Base-by-base conservation (phyloP, 345 rosid genomes). In the Lepidium sativum region DNA sequence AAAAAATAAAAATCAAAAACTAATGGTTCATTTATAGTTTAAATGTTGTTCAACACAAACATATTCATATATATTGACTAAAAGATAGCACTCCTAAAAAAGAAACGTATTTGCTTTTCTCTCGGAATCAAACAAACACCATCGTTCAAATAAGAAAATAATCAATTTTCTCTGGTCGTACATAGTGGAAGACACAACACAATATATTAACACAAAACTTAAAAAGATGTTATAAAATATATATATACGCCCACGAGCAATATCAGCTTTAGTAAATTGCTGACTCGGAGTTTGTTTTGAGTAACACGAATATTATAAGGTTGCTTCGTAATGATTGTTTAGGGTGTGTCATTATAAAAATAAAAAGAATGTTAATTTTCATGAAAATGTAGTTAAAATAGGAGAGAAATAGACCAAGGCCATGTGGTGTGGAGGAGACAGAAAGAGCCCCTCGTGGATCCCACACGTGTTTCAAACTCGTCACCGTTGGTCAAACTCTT, bases 111-210 rank as follows among this genome's bases (percentile, higher is more conserved):
- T 72, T 35, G 35, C 66, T 51, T 72, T 72, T 58, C 61, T 58
- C 11, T 16, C 47, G 47, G 62, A 65, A 72, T 58, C 60, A 41
- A 56, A 57, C 60, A 57, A 56, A 57, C 60, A 57, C 40, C 54
- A 12, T 47, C 16, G 25, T n/a, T 50, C 60, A 60, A 62, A 62
- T 52, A 60, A 31, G 12, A 25, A 25, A 23, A 55, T 11, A 25
- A 16, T 3, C 7, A 37, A 20, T 50, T 7, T 9, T 23, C 20
- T 44, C 61, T 52, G 18, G 43, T 12, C 23, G 32, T 61, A 71
- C 23, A 17, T 61, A 71, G 75, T 71, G 75, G 75, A 71, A 54
- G 69, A 69, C 69, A 70, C 57, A 63, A 63, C 64, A 70, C 57
- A 45, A 45, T 21, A n/a, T n/a, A 70, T 60, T 51, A 39, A 12